These are phyloP conservation scores for Fusarium verticillioides DNA, from an alignment of 2,329 filamentous ascomycete genomes.

Conservation along the genomic window DNA sequence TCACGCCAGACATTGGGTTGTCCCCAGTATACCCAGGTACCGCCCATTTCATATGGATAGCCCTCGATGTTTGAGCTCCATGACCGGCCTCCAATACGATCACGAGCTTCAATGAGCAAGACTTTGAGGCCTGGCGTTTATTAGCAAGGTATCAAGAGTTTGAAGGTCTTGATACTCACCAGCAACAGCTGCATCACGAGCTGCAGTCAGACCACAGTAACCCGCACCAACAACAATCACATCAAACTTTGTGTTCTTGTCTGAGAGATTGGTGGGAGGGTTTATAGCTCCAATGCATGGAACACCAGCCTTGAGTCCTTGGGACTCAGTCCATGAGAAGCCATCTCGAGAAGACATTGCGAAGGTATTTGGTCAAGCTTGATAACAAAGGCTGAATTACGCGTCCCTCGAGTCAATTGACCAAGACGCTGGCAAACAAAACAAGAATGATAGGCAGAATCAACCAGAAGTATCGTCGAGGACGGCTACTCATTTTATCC, in stretches of 20 bases:
- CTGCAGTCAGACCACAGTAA: constrained; percentile 46
- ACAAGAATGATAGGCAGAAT: neutral
- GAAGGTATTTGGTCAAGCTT: rapidly evolving
- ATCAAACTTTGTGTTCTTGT: constrained; percentile 33
- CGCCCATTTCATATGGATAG: constrained; percentile 60
- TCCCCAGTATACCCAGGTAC: constrained; percentile 60
- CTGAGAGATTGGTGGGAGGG: constrained; percentile 37
- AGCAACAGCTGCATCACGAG: constrained; percentile 44
- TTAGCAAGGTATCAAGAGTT: neutral
- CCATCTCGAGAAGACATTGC: constrained; percentile 47
- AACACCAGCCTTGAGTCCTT: constrained; percentile 46
- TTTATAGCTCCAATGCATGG: constrained; percentile 47
- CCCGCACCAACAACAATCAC: constrained; percentile 48
- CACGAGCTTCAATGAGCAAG: constrained; percentile 58
- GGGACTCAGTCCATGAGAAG: constrained; percentile 45
- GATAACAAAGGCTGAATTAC: neutral
- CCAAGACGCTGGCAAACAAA: neutral
- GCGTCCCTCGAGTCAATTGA: neutral
- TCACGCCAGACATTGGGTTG: constrained; percentile 58
- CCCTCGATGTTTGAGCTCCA: constrained; percentile 58
- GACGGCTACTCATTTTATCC: constrained; percentile 26
- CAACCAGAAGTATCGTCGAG: neutral
- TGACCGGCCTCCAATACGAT: constrained; percentile 60
- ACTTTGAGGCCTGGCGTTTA: constrained; percentile 48
- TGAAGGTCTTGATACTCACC: constrained; percentile 13